Conservation (phyloP, 2,329 filamentous ascomycete genomes). For the Truncatella angustata region DNA sequence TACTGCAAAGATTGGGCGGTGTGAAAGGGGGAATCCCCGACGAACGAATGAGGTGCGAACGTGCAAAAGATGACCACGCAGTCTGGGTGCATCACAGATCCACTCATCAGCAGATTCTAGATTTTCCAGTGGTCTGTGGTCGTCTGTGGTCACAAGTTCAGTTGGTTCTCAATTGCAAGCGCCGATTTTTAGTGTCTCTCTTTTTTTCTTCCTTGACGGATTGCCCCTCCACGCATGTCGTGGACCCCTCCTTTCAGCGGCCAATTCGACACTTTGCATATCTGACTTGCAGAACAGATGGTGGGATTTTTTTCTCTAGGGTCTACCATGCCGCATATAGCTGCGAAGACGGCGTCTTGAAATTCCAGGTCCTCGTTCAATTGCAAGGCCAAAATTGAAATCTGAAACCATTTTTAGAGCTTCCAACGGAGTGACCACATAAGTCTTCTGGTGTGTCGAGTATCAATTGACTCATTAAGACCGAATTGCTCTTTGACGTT, state of each 20-base stretch:
- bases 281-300: not conserved
- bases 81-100: not conserved
- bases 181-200: too few relatives aligned
- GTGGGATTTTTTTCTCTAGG: conserved; percentile 2
- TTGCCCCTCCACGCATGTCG: too few relatives aligned
- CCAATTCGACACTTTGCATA: conserved; percentile 7
- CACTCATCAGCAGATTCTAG: not conserved
- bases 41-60: not conserved
- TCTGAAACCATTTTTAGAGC: not conserved
- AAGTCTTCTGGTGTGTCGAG: not conserved
- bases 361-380: not conserved
- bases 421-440: not conserved
- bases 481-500: not conserved
- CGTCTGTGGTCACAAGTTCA: too few relatives aligned
- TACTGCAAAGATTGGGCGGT: not conserved
- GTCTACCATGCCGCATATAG: not conserved
- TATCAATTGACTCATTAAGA: not conserved
- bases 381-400: not conserved
- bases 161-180: too few relatives aligned
- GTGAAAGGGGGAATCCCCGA: not conserved
- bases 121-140: not conserved
- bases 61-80: not conserved
- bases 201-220: too few relatives aligned
- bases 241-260: not conserved
- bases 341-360: not conserved